These are phyloP conservation scores for Biancaea sappan DNA, from an alignment of 306 rosid species.

Conservation along the genomic window DNA sequence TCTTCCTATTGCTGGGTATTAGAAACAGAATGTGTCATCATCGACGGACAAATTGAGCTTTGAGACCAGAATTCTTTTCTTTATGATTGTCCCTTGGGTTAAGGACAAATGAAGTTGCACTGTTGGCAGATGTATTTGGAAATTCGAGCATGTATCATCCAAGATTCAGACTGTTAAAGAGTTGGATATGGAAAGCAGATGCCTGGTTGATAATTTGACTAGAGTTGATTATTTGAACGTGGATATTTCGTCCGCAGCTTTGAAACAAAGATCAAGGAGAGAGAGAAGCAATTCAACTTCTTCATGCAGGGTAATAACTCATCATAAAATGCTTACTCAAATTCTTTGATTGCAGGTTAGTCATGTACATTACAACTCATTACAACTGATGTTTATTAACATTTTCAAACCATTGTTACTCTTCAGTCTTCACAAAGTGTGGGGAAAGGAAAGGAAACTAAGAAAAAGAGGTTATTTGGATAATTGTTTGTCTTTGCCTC, in stretches of 20 bases:
- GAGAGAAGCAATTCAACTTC: conserved; percentile 32
- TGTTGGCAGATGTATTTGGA: conserved; percentile 16
- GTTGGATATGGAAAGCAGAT: neutral
- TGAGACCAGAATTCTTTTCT: conserved; percentile 22
- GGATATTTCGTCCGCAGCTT: conserved; percentile 19
- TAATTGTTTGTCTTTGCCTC: neutral
- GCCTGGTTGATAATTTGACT: conserved; percentile 24
- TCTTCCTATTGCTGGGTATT: conserved; percentile 53
- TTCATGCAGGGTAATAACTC: conserved; percentile 8
- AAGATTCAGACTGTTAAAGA: conserved; percentile 3
- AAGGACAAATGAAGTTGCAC: conserved; percentile 5
- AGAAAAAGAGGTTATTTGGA: conserved; percentile 25
- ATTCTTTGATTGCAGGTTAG: conserved; percentile 44
- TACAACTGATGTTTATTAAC: conserved; percentile 28
- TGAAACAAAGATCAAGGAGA: conserved; percentile 34
- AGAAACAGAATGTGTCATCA: conserved; percentile 24
- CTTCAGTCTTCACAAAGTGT: conserved; percentile 17
- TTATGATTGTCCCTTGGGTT: conserved; percentile 26
- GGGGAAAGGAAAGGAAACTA: conserved; percentile 12
- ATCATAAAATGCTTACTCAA: conserved; percentile 28
- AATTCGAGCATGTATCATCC: conserved; percentile 8
- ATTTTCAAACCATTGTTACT: conserved; percentile 31
- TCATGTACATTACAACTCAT: conserved; percentile 32
- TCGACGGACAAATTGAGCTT: neutral
- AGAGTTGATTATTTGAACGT: conserved; percentile 10